A percentile compares a stretch with the other conserved stretches of the same genome.
Evolutionary conservation across 495 filamentous ascomycete genomes (phyloP).

Genomic region (Hyaloscypha hepaticicola): DNA sequence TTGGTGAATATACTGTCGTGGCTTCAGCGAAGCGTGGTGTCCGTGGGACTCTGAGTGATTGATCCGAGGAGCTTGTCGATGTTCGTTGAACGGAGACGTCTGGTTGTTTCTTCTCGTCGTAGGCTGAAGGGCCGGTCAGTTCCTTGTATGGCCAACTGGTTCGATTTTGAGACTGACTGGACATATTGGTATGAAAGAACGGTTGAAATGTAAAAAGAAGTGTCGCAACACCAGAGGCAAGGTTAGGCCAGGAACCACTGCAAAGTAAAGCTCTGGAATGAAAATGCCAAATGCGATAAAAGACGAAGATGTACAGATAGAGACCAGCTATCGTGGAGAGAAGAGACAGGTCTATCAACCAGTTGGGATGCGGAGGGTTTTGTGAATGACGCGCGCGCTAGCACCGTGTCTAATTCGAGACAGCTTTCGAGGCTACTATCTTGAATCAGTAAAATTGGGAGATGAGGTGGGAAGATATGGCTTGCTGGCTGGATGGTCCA

Average conservation of each 20-base stretch:
- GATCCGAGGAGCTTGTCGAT: conserved; percentile 15
- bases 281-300: neutral
- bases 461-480: conserved; percentile 27
- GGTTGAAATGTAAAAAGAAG: neutral
- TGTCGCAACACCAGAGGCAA: neutral
- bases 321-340: conserved; percentile 9
- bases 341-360: conserved; percentile 24
- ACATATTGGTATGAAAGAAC: conserved; percentile 26
- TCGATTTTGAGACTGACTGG: conserved; percentile 23
- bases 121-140: conserved; percentile 27
- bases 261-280: neutral
- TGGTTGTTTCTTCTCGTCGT: conserved; percentile 52
- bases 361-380: conserved; percentile 42
- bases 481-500: conserved; percentile 11
- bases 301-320: conserved; percentile 5
- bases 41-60: conserved; percentile 61
- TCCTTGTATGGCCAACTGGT: conserved; percentile 22
- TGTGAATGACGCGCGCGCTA: conserved; percentile 47
- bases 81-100: conserved; percentile 38
- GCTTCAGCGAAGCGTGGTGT: conserved; percentile 88
- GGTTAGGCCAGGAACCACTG: neutral
- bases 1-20: conserved; percentile 79
- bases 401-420: conserved; percentile 31
- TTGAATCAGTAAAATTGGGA: conserved; percentile 20
- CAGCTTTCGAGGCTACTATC: conserved; percentile 28